These are phyloP conservation scores for Hypoxylon sp. DNA, from an alignment of 2,329 filamentous ascomycete species.

Conservation along the genomic window DNA sequence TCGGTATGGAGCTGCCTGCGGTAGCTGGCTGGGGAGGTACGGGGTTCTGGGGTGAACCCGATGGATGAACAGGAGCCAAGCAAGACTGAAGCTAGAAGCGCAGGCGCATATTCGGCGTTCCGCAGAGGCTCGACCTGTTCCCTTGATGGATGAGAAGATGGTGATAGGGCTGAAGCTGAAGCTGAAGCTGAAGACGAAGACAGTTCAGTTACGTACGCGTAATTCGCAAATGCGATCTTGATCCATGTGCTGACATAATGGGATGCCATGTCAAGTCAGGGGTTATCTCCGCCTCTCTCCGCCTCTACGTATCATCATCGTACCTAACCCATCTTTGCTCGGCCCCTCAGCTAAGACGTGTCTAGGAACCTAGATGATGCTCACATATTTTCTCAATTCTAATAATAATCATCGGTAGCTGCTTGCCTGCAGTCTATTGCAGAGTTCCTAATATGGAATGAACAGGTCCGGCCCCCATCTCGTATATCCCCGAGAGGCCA, in stretches of 20 bases:
- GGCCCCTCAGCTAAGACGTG: no score
- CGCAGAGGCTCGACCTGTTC: slow-evolving; percentile 9
- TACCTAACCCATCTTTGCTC: no score
- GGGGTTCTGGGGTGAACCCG: neutral
- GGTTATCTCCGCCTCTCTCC: no score
- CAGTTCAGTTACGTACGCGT: slow-evolving; percentile 29
- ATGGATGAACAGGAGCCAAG: neutral
- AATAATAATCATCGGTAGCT: no score
- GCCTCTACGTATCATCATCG: no score
- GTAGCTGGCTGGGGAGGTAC: no score
- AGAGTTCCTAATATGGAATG: no score
- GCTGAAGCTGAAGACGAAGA: slow-evolving; percentile 23
- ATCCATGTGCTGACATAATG: slow-evolving; percentile 17
- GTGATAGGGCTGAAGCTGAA: neutral
- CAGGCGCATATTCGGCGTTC: neutral
- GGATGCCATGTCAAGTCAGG: neutral
- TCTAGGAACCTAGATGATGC: no score
- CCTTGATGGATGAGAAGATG: no score
- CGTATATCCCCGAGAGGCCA: slow-evolving; percentile 2
- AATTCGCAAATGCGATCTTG: slow-evolving; percentile 19
- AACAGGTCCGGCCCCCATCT: slow-evolving; percentile 6
- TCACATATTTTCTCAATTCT: no score
- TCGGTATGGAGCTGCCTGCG: neutral
- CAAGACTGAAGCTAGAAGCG: neutral
- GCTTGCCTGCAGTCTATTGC: no score